phyloP scores from a whole-genome alignment of 306 rosid species.

The Prosopis cineraria region DNA sequence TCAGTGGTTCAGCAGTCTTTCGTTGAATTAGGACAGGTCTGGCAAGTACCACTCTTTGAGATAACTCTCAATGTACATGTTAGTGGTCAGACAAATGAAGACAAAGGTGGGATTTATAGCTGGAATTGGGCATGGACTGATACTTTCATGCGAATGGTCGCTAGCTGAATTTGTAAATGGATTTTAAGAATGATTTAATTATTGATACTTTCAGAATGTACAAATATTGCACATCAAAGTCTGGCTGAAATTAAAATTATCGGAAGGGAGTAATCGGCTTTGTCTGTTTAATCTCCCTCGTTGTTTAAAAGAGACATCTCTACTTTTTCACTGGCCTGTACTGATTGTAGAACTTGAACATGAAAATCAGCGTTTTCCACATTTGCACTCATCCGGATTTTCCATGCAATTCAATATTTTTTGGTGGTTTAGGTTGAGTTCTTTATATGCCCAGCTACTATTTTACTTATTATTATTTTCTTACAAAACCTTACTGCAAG shows the following conservation, averaged over 20 bases:
- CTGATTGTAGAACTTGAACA: not conserved
- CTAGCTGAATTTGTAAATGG: not conserved
- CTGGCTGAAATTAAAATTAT: not conserved
- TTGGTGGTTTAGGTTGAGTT: not conserved
- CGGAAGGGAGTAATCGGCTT: no score
- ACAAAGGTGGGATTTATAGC: constrained; percentile 51
- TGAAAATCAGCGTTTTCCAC: not conserved
- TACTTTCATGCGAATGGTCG: not conserved
- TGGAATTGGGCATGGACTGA: not conserved
- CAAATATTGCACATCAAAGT: not conserved
- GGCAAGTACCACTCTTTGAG: constrained; percentile 62
- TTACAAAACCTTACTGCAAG: not conserved
- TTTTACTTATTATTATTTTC: not conserved
- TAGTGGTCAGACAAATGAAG: constrained; percentile 19
- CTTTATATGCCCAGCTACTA: not conserved
- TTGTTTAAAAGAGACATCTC: not conserved
- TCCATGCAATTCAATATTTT: not conserved
- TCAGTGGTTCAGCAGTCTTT: constrained; percentile 49
- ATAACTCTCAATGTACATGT: constrained; percentile 52
- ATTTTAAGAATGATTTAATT: not conserved
- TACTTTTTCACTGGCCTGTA: not conserved
- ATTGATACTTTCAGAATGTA: not conserved
- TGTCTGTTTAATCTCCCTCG: not conserved
- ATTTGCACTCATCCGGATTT: not conserved
- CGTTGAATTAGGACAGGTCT: constrained; percentile 53